A percentile compares a stretch with the other conserved stretches of the same genome.
Evolutionary conservation across 1,284 basidiomycete species (phyloP).

Genomic region (Fistulinella cinereoalba): DNA sequence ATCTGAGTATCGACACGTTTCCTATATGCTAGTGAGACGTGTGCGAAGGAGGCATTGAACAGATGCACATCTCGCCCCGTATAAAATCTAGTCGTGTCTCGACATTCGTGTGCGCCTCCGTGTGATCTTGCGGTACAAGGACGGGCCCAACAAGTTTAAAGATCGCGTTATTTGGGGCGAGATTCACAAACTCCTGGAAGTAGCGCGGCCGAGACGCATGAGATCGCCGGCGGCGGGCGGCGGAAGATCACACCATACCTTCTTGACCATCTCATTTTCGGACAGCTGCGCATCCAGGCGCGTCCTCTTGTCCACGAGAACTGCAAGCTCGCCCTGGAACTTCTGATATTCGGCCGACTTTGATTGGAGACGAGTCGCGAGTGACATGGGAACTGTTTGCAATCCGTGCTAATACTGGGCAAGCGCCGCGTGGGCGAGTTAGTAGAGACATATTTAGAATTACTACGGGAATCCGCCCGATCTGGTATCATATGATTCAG

Average conservation of each 20-base stretch:
- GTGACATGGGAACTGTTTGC: conserved; percentile 35
- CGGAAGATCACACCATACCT: conserved; percentile 48
- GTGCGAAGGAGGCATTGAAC: not conserved
- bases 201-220: too few relatives aligned
- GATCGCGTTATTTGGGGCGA: conserved; percentile 78
- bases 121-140: conserved; percentile 86
- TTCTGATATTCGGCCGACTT: conserved; percentile 77
- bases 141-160: conserved; percentile 94
- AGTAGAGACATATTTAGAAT: too few relatives aligned
- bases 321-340: conserved; percentile 70
- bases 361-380: conserved; percentile 58
- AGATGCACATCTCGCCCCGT: conserved; percentile 78
- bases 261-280: conserved; percentile 91
- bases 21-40: conserved; percentile 40
- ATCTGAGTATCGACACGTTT: conserved; percentile 79
- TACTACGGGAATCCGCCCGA: too few relatives aligned
- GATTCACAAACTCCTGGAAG: conserved; percentile 75
- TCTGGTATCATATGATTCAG: too few relatives aligned
- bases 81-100: conserved; percentile 93
- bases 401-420: not conserved
- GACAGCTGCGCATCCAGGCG: conserved; percentile 84
- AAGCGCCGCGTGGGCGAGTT: too few relatives aligned
- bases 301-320: conserved; percentile 76
- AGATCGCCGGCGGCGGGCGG: not conserved
- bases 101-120: conserved; percentile 87